Conservation (phyloP, 139 green algal genomes). For the Chlorella sp. region DNA sequence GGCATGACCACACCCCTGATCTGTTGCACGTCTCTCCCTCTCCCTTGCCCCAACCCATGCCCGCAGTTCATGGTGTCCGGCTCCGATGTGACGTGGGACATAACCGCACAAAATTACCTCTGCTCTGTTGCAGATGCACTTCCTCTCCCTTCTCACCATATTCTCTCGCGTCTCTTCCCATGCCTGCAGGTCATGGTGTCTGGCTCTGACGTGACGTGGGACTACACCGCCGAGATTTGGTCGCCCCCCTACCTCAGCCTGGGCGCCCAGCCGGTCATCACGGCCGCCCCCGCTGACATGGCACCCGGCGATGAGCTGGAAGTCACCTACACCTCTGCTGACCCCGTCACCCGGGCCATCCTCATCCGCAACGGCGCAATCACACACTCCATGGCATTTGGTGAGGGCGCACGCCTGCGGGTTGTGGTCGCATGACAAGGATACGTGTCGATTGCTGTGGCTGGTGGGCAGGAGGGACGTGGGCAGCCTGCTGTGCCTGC, state of each 20-base stretch:
- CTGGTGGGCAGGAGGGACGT: no score
- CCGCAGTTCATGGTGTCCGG: not conserved
- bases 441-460: no score
- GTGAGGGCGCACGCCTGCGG: not conserved
- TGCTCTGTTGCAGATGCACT: no score
- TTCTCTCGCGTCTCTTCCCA: no score
- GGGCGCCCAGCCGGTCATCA: not conserved
- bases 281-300: not conserved
- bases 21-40: not conserved
- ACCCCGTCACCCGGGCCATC: not conserved
- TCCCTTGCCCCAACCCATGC: not conserved
- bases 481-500: not conserved
- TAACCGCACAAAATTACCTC: slow-evolving; percentile 12
- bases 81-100: slow-evolving; percentile 6
- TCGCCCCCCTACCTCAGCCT: slow-evolving; percentile 21
- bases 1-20: no score
- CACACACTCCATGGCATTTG: slow-evolving; percentile 26
- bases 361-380: slow-evolving; percentile 4
- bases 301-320: not conserved
- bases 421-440: no score
- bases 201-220: slow-evolving; percentile 5
- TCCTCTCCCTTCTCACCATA: no score
- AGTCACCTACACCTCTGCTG: not conserved
- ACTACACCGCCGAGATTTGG: slow-evolving; percentile 17
- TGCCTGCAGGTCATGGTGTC: not conserved